phyloP scores from a whole-genome alignment of 768 basidiomycete genomes.

The Piloderma croceum region DNA sequence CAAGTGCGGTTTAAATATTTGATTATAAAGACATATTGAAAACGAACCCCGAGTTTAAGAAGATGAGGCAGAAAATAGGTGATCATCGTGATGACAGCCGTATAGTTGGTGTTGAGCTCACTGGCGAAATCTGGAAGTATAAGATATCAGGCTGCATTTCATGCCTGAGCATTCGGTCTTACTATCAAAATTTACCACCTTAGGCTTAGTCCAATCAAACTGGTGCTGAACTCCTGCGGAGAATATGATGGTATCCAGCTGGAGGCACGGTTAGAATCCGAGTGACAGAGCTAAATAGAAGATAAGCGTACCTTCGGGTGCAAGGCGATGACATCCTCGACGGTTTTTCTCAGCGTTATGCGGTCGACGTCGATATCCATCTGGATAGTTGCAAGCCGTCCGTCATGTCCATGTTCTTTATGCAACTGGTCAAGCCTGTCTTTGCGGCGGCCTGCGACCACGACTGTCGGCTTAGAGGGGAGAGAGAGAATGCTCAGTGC shows the following conservation, averaged over 20 bases:
- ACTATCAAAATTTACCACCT: slow-evolving; percentile 39
- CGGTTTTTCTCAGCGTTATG: slow-evolving; percentile 34
- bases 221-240: slow-evolving; percentile 50
- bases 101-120: slow-evolving; percentile 54
- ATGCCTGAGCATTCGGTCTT: slow-evolving; percentile 4
- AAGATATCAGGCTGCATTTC: slow-evolving; percentile 1
- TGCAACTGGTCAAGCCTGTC: slow-evolving; percentile 48
- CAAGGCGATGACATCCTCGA: slow-evolving; percentile 34
- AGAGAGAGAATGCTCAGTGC: slow-evolving; percentile 44
- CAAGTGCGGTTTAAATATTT: neutral
- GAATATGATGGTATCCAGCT: slow-evolving; percentile 55
- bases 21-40: neutral
- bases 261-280: neutral
- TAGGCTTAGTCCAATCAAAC: slow-evolving; percentile 39
- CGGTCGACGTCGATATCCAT: slow-evolving; percentile 40
- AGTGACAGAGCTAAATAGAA: neutral
- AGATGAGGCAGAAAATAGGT: slow-evolving; percentile 50
- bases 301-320: slow-evolving; percentile 41
- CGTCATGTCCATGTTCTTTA: slow-evolving; percentile 16
- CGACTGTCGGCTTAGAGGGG: slow-evolving; percentile 43
- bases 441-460: slow-evolving; percentile 46
- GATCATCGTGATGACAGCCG: slow-evolving; percentile 42
- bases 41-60: slow-evolving; percentile 44
- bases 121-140: slow-evolving; percentile 30
- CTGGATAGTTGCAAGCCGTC: slow-evolving; percentile 36